Evolutionary conservation across 169 alveolate genomes (phyloP), one percentile per base, ranked within the genome.

Genomic region (Plasmodium vinckei): DNA sequence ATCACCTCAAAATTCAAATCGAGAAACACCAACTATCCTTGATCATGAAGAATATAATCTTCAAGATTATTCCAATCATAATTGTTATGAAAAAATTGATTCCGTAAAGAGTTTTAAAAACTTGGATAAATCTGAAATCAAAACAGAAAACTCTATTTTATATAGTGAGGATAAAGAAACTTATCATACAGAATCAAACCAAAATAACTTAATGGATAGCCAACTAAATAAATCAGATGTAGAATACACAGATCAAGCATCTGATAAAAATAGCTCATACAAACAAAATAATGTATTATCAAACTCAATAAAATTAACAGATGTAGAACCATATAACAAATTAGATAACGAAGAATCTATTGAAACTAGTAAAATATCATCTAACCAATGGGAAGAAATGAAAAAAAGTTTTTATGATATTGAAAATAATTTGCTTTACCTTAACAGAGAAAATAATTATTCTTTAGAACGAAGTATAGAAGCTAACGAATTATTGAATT

Each of bases 361-460:
- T 13, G 64, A 61, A 17, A 47, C 44, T 23, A 73, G n/a, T n/a
- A 12, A 17, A 10, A 73, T 73, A 15, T 73, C 88, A 4, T 61
- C 88, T 13, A 73, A 61, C 9, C 75, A 73, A 39, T 73, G 88
- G 88, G 88, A 44, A 33, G 42, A 54, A 39, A 73, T 73, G 88
- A 73, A 73, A 53, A 73, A 67, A 65, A 73, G 88, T 54, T 73
- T 73, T 53, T 61, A 64, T 39, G 73, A 73, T 23, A 73, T 73
- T 15, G 88, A 73, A 39, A 46, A 73, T 61, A 73, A 73, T 23
- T 73, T 73, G 44, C 42, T 73, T 21, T 47, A 47, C 2, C 23
- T 60, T 10, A 61, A 39, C 64, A 73, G 44, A 21, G 19, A 17
- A 51, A 63, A 73, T 12, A 3, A 46, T 25, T 13, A 17, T 10